Evolutionary conservation across 257 asterid genomes (phyloP), one percentile per base, ranked within the genome.

Genomic region (Solanum infundibuliforme): DNA sequence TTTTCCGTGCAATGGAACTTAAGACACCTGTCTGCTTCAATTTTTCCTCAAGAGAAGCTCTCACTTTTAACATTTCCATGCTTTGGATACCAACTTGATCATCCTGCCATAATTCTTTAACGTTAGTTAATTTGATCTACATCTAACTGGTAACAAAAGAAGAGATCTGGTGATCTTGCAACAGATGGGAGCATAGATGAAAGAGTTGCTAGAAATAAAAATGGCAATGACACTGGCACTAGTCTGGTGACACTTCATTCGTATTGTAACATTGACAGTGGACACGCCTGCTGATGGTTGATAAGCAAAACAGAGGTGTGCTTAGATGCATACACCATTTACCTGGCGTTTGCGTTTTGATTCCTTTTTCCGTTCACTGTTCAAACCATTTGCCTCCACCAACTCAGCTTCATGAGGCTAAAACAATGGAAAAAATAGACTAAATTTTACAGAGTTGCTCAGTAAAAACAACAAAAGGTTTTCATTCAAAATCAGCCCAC

Each of bases 31-130:
- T 95, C 88, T 94, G 93, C 93, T 90, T 96, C 92, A 96, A 85
- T 90, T 93, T 97, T 90, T 95, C 96, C 91, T 97, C 99, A 60
- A 96, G 98, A 81, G 93, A 93, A 79, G 97, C 98, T 92, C 99
- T 92, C 84, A 94, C 87, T 94, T 94, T 97, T 79, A 97, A 90
- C 99, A 95, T 97, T 93, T 94, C 96, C 91, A 77, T 86, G 94
- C 99, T 97, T 91, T 95, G 98, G 55, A 14, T 83, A 88, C 96
- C 98, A 41, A 93, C 92, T 86, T 91, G 92, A 85, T 89, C 89
- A 88, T 92, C 95, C 99, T 96, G 94, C 65, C 90, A 90, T 32
- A 58, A 39, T 58, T 84, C 55, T 75, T 48, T 34, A 66, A 79
- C 31, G 3, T 87, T 41, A 62, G 86, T 62, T 52, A 58, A 60